Base-by-base conservation (phyloP, 306 rosid genomes). In the Cicer bijugum region DNA sequence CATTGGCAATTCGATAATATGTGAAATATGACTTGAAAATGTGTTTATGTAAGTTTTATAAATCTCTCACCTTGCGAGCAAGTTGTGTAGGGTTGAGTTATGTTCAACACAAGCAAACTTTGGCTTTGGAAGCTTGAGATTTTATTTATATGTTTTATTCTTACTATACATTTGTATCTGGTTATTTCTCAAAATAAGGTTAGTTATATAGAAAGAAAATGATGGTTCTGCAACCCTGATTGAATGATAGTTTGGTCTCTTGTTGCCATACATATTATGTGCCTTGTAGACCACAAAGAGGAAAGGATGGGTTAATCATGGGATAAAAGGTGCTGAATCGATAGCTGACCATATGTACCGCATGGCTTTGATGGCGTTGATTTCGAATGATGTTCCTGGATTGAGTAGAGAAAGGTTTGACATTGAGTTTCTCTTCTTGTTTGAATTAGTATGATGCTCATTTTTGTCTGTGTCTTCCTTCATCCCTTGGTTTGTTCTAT, bases 251-350 rank as follows among this genome's bases (percentile, higher is more conserved):
- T 51, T 0, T n/a, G 17, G 56, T 64, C 52, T 62, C 77, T 67
- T 61, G 61, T 46, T 51, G 12, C 50, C 38, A 17, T 78, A 19
- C 53, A 12, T 60, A 1, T 73, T 69, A 3, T 71, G 35, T 73
- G 56, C 47, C 75, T 69, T 68, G 87, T 80, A 93, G 97, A 88
- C 92, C 51, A 93, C 98, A 12, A 91, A 91, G 72, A 84, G 97
- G 75, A 91, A 88, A 78, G 97, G 98, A 9, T 91, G 98, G 98
- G 83, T 93, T 83, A 93, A 93, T 84, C 94, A 93, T 68, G 97
- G 97, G 71, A 93, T 91, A 76, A 84, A 78, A 84, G 88, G 96
- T 64, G 88, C 90, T 23, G 98, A 93, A 77, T 93, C 98, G 0
- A 86, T 93, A 76, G 92, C 98, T 75, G 94, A 93, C 61, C 96